Percentiles rank a stretch among this genome's conserved stretches.
phyloP scores from a whole-genome alignment of 192 early-diverging fungal genomes.

The Backusella australiensis region DNA sequence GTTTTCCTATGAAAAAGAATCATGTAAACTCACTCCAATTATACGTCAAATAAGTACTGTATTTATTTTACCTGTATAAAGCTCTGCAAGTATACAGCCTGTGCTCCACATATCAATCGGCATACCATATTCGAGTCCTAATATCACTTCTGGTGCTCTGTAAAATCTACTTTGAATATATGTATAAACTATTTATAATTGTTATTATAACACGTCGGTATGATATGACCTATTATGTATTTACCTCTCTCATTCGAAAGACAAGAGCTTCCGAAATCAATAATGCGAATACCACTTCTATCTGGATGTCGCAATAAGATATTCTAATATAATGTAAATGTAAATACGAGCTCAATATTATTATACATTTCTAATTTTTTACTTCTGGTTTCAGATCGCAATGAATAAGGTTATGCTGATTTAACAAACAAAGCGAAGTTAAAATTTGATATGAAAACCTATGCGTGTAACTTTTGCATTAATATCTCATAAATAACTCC shows the following conservation, averaged over 20 bases:
- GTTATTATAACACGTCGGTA: not conserved
- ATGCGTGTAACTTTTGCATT: not conserved
- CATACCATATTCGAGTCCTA: constrained; percentile 76
- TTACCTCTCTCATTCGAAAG: constrained; percentile 72
- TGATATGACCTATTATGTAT: not conserved
- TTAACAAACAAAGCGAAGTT: constrained; percentile 74
- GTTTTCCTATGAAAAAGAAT: constrained; percentile 48
- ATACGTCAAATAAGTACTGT: not conserved
- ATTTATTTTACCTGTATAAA: constrained; percentile 59
- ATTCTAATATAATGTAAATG: constrained; percentile 49
- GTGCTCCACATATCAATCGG: constrained; percentile 97
- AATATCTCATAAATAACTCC: not conserved
- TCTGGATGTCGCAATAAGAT: constrained; percentile 74
- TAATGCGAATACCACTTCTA: constrained; percentile 84
- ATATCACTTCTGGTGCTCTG: constrained; percentile 93
- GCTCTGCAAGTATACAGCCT: constrained; percentile 92
- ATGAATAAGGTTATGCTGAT: constrained; percentile 78
- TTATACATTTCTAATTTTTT: constrained; percentile 37
- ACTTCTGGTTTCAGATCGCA: constrained; percentile 97
- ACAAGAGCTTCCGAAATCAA: constrained; percentile 96
- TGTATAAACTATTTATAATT: constrained; percentile 80
- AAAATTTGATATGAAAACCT: constrained; percentile 84
- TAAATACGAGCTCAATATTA: not conserved
- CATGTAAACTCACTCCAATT: not conserved
- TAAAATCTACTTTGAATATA: constrained; percentile 98